Conservation (phyloP, 192 early-diverging fungal genomes). For the Kappamyces sp. region DNA sequence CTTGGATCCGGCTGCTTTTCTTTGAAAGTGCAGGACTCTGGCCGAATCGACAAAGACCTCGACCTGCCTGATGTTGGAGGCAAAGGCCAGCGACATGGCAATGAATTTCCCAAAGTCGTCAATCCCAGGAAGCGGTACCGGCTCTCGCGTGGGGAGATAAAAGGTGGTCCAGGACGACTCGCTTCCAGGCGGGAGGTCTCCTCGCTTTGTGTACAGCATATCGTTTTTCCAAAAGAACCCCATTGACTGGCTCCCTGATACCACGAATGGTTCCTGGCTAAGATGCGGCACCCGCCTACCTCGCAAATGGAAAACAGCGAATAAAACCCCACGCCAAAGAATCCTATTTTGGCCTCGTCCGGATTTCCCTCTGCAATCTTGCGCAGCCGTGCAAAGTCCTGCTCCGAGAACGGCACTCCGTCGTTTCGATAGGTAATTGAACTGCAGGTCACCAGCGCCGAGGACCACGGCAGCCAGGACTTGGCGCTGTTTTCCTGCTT, state of each 20-base stretch:
- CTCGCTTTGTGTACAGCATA: slow-evolving; percentile 76
- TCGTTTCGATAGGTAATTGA: slow-evolving; percentile 71
- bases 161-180: slow-evolving; percentile 65
- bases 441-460: slow-evolving; percentile 16
- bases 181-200: slow-evolving; percentile 36
- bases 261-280: slow-evolving; percentile 74
- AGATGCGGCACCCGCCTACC: too few species aligned
- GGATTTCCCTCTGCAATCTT: slow-evolving; percentile 92
- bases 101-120: slow-evolving; percentile 62
- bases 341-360: slow-evolving; percentile 72
- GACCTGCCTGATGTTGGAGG: slow-evolving; percentile 62
- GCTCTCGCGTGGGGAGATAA: slow-evolving; percentile 69
- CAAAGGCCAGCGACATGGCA: slow-evolving; percentile 69
- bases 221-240: slow-evolving; percentile 86
- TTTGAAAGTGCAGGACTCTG: slow-evolving; percentile 52
- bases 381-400: slow-evolving; percentile 75
- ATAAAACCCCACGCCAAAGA: slow-evolving; percentile 81
- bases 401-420: slow-evolving; percentile 68
- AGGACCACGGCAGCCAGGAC: slow-evolving; percentile 9
- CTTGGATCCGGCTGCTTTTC: slow-evolving; percentile 57
- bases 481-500: background rate
- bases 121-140: slow-evolving; percentile 60
- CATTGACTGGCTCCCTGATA: slow-evolving; percentile 71
- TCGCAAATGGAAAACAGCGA: slow-evolving; percentile 85
- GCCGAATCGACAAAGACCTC: slow-evolving; percentile 59